A percentile compares a stretch with the other conserved stretches of the same genome.
phyloP scores from a whole-genome alignment of 2,329 filamentous ascomycete genomes.

The Nemania bipapillata region DNA sequence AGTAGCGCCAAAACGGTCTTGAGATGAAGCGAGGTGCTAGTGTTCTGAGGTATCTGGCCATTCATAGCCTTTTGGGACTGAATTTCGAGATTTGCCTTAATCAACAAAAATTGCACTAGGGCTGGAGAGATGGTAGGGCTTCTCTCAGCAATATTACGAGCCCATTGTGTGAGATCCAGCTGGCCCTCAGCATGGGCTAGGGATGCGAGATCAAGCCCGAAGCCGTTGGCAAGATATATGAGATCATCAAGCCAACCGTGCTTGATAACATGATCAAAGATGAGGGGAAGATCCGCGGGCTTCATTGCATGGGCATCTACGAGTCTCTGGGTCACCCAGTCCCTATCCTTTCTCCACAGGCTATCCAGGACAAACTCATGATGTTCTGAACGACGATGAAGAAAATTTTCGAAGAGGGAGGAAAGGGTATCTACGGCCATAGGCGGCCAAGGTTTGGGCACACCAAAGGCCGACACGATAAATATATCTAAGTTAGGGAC shows the following conservation, averaged over 20 bases:
- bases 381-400: slow-evolving; percentile 79
- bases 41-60: slow-evolving; percentile 63
- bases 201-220: slow-evolving; percentile 87
- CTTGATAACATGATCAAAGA: slow-evolving; percentile 82
- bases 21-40: slow-evolving; percentile 80
- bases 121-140: slow-evolving; percentile 74
- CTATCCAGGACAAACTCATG: slow-evolving; percentile 91
- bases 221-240: slow-evolving; percentile 80
- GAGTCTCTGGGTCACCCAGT: slow-evolving; percentile 84
- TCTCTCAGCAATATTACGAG: slow-evolving; percentile 74
- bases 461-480: slow-evolving; percentile 79
- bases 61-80: slow-evolving; percentile 77
- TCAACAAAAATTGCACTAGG: slow-evolving; percentile 81
- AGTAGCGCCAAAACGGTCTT: slow-evolving; percentile 86
- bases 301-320: slow-evolving; percentile 79
- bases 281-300: slow-evolving; percentile 72
- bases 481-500: slow-evolving; percentile 82
- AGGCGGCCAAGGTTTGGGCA: slow-evolving; percentile 79
- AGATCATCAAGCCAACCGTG: slow-evolving; percentile 87
- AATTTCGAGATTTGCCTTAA: slow-evolving; percentile 85
- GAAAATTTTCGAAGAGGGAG: slow-evolving; percentile 83
- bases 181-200: slow-evolving; percentile 82
- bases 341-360: slow-evolving; percentile 88
- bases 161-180: slow-evolving; percentile 85
- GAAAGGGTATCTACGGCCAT: slow-evolving; percentile 80